phyloP scores from a whole-genome alignment of 441 rosid genomes.

The Arabidopsis lyrata region DNA sequence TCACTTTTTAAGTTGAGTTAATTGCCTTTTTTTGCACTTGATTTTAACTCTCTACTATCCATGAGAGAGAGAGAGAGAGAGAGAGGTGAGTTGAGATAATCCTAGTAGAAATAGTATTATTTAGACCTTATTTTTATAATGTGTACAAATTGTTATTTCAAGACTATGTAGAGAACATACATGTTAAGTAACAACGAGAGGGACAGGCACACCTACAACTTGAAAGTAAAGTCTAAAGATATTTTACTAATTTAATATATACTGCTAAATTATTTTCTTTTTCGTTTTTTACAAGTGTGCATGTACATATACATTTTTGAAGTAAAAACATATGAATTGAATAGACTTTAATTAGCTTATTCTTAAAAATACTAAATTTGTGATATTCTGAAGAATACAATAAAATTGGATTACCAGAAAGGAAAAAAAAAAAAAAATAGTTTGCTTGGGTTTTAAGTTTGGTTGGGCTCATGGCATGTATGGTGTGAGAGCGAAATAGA shows the following conservation, averaged over 20 bases:
- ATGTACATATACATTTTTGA: neutral
- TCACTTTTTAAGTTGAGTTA: slow-evolving; percentile 51
- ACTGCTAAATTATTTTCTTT: neutral
- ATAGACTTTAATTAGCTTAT: neutral
- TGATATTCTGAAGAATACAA: slow-evolving; percentile 21
- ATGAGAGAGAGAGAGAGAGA: slow-evolving; percentile 34
- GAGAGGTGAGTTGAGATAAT: too few species aligned
- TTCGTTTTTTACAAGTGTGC: slow-evolving; percentile 18
- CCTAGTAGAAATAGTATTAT: slow-evolving; percentile 5
- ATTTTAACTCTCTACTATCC: slow-evolving; percentile 45
- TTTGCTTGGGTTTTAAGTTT: slow-evolving; percentile 77
- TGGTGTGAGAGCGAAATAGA: slow-evolving; percentile 39
- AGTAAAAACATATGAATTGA: slow-evolving; percentile 2
- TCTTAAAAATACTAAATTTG: neutral
- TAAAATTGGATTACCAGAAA: slow-evolving; percentile 15
- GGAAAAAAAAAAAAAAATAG: slow-evolving; percentile 22
- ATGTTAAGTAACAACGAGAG: slow-evolving; percentile 42
- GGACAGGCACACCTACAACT: slow-evolving; percentile 41
- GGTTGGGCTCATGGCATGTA: slow-evolving; percentile 41
- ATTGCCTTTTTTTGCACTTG: slow-evolving; percentile 34
- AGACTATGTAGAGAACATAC: slow-evolving; percentile 34
- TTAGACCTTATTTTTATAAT: slow-evolving; percentile 27
- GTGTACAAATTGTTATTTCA: slow-evolving; percentile 10
- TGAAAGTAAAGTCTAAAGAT: slow-evolving; percentile 34
- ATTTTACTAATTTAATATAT: neutral